These are phyloP conservation scores for Coemansia sp. DNA, from an alignment of 192 early-diverging fungal species.

Conservation along the genomic window DNA sequence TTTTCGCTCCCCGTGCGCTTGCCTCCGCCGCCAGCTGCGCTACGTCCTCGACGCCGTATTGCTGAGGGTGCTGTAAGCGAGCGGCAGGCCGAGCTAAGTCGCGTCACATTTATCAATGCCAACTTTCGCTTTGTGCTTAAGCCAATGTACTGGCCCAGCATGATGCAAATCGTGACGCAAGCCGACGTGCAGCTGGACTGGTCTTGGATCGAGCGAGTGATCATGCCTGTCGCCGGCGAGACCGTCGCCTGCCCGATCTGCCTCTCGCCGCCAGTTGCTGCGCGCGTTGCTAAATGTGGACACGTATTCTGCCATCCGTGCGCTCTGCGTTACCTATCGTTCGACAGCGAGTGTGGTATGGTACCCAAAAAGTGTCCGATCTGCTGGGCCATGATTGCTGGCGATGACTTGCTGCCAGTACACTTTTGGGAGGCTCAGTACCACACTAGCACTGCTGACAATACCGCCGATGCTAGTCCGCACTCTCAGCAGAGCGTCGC, in stretches of 20 bases:
- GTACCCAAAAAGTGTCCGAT: constrained; percentile 81
- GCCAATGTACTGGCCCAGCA: constrained; percentile 30
- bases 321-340: constrained; percentile 75
- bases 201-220: constrained; percentile 54
- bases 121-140: constrained; percentile 84
- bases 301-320: constrained; percentile 91
- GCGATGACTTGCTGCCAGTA: constrained; percentile 73
- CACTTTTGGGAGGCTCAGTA: constrained; percentile 58
- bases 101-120: constrained; percentile 92
- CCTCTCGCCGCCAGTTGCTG: constrained; percentile 77
- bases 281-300: constrained; percentile 87
- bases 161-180: constrained; percentile 21
- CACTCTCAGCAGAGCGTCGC: constrained; percentile 10
- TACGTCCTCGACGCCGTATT: constrained; percentile 22
- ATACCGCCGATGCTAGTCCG: background rate
- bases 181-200: constrained; percentile 45
- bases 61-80: constrained; percentile 27
- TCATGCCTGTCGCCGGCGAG: constrained; percentile 52
- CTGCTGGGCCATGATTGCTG: constrained; percentile 85
- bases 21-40: constrained; percentile 35
- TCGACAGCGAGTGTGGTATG: constrained; percentile 66
- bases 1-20: constrained; percentile 84
- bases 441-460: constrained; percentile 7
- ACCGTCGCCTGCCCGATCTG: constrained; percentile 88
- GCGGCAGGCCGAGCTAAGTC: constrained; percentile 64